These are phyloP conservation scores for Opeltia flavorubescens DNA, from an alignment of 495 filamentous ascomycete species.

Conservation along the genomic window DNA sequence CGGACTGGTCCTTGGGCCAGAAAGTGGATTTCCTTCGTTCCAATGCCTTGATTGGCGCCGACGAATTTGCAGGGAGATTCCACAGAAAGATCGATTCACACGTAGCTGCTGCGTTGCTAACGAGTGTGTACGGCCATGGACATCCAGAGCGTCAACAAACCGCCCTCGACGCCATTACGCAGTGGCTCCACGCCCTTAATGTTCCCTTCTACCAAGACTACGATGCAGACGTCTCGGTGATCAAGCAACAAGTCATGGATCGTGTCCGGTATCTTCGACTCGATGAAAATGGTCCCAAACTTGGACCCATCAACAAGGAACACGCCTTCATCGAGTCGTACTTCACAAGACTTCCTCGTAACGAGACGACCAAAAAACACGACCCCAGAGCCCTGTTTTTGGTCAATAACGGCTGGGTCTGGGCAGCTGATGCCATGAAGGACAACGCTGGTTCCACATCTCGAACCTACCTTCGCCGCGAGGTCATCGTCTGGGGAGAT, in stretches of 20 bases:
- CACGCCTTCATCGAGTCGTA: conserved; percentile 88
- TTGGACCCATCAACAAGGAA: conserved; percentile 59
- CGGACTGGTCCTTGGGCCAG: conserved; percentile 38
- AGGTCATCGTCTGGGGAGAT: conserved; percentile 97
- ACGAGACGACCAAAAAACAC: conserved; percentile 65
- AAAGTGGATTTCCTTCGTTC: conserved; percentile 47
- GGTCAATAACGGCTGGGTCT: conserved; percentile 97
- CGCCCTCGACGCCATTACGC: conserved; percentile 12
- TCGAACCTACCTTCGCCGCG: conserved; percentile 76
- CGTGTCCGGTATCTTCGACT: conserved; percentile 85
- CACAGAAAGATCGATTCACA: conserved; percentile 51
- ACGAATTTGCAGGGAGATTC: conserved; percentile 66
- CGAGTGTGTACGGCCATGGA: conserved; percentile 45
- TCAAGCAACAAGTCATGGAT: conserved; percentile 82
- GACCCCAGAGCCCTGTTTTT: conserved; percentile 63
- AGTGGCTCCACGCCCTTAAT: conserved; percentile 74
- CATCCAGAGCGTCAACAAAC: conserved; percentile 18
- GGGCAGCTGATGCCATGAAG: conserved; percentile 84
- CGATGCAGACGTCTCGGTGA: conserved; percentile 65
- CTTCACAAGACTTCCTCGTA: conserved; percentile 80
- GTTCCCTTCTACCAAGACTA: conserved; percentile 82
- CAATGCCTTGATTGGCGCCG: conserved; percentile 51
- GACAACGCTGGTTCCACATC: conserved; percentile 88
- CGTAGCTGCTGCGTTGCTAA: conserved; percentile 54
- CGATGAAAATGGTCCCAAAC: conserved; percentile 80